These are phyloP conservation scores for Nitzschia palea DNA, from an alignment of 108 stramenopile genomes.

Conservation along the genomic window DNA sequence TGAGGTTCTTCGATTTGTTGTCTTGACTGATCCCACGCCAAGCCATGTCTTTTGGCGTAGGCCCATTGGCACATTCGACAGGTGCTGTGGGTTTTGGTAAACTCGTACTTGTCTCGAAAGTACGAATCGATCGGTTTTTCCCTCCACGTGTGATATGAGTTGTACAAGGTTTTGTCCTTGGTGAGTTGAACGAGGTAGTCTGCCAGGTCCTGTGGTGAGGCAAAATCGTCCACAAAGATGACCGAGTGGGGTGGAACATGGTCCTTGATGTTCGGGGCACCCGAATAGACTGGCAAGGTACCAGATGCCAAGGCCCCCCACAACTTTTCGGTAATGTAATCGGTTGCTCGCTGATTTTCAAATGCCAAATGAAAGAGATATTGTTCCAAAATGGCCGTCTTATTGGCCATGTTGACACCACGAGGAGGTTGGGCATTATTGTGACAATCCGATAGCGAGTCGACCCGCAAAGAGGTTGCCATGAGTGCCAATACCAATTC, in stretches of 20 bases:
- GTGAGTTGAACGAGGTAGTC: slow-evolving; percentile 50
- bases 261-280: slow-evolving; percentile 64
- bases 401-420: slow-evolving; percentile 42
- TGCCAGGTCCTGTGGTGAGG: slow-evolving; percentile 33
- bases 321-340: slow-evolving; percentile 80
- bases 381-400: slow-evolving; percentile 32
- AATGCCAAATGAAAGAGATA: slow-evolving; percentile 67
- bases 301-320: slow-evolving; percentile 64
- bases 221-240: slow-evolving; percentile 60
- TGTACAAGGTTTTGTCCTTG: slow-evolving; percentile 53
- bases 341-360: slow-evolving; percentile 34
- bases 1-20: slow-evolving; percentile 41
- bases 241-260: slow-evolving; percentile 63
- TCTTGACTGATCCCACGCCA: slow-evolving; percentile 48
- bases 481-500: slow-evolving; percentile 43
- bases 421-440: slow-evolving; percentile 59
- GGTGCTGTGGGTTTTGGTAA: slow-evolving; percentile 41
- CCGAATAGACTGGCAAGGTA: slow-evolving; percentile 67
- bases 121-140: slow-evolving; percentile 39
- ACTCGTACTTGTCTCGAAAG: slow-evolving; percentile 50
- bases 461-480: slow-evolving; percentile 43
- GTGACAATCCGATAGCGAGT: slow-evolving; percentile 56
- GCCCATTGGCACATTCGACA: slow-evolving; percentile 75
- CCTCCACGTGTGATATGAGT: slow-evolving; percentile 72
- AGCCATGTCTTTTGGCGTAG: slow-evolving; percentile 60